Evolutionary conservation across 805 yeast species (phyloP).

Genomic region (Ogataea degrootiae): DNA sequence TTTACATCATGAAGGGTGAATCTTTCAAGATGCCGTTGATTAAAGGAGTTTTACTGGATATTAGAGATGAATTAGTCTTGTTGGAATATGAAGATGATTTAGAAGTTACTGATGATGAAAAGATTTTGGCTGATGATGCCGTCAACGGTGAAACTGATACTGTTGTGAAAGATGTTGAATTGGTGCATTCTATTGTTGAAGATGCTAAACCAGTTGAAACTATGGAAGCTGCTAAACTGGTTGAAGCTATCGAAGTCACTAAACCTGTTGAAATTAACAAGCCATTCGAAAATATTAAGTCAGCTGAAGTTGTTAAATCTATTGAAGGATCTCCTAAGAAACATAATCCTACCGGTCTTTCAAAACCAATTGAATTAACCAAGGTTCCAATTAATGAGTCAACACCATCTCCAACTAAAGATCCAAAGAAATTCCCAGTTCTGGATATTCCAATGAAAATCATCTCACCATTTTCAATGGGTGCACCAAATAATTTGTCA

Average conservation of each 20-base stretch:
- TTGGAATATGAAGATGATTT: conserved; percentile 15
- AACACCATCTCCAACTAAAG: no score
- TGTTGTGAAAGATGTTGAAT: not conserved
- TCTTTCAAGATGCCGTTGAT: conserved; percentile 58
- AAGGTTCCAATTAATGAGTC: no score
- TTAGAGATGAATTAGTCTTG: conserved; percentile 54
- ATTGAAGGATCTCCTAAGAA: no score
- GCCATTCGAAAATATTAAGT: not conserved
- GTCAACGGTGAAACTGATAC: not conserved
- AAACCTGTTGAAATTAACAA: not conserved
- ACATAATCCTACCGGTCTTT: no score
- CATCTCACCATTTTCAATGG: no score
- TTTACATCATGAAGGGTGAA: conserved; percentile 59
- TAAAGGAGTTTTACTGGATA: conserved; percentile 58
- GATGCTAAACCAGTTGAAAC: not conserved
- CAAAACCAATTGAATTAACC: no score
- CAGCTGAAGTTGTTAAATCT: not conserved
- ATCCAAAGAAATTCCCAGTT: no score
- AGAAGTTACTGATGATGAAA: conserved; percentile 8
- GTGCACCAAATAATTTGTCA: no score
- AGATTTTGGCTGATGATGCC: not conserved
- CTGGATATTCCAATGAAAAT: no score
- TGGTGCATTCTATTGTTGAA: not conserved
- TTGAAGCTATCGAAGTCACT: not conserved
- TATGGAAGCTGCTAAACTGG: not conserved